Conservation (phyloP, 78 protist species). For the Thecamonas trahens region DNA sequence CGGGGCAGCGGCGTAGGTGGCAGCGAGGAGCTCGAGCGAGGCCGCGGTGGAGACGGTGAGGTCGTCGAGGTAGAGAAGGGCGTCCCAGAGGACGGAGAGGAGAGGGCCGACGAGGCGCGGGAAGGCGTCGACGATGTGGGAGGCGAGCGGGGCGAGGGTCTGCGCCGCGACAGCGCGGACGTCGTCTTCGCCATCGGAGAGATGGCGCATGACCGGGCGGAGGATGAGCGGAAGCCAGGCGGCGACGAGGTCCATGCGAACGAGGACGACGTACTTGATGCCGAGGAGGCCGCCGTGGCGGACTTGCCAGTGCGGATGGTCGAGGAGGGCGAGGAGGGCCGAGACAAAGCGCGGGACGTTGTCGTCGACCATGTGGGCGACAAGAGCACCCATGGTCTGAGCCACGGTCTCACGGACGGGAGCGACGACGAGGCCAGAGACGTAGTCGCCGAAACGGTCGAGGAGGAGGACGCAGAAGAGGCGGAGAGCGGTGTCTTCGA, state of each 20-base stretch:
- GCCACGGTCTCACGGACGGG: constrained; percentile 89
- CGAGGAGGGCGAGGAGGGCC: background rate
- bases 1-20: background rate
- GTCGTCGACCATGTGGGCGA: constrained; percentile 22
- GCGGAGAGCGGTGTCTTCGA: constrained; percentile 72
- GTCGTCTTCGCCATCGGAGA: constrained; percentile 44
- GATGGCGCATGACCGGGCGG: constrained; percentile 1
- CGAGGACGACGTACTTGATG: constrained; percentile 44
- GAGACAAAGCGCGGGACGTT: background rate
- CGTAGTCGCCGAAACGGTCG: constrained; percentile 81
- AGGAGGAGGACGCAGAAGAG: constrained; percentile 69
- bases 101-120: background rate
- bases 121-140: background rate
- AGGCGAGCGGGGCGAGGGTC: constrained; percentile 13
- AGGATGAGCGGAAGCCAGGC: background rate
- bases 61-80: constrained; percentile 38
- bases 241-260: constrained; percentile 19
- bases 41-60: constrained; percentile 36
- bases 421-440: constrained; percentile 70
- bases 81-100: constrained; percentile 24
- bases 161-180: constrained; percentile 57
- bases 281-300: constrained; percentile 58
- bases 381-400: constrained; percentile 61
- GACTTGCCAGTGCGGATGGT: constrained; percentile 32
- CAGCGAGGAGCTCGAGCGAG: constrained; percentile 18